Base-by-base conservation (phyloP, 2,329 filamentous ascomycete species). In the Penicillium verrucosum region DNA sequence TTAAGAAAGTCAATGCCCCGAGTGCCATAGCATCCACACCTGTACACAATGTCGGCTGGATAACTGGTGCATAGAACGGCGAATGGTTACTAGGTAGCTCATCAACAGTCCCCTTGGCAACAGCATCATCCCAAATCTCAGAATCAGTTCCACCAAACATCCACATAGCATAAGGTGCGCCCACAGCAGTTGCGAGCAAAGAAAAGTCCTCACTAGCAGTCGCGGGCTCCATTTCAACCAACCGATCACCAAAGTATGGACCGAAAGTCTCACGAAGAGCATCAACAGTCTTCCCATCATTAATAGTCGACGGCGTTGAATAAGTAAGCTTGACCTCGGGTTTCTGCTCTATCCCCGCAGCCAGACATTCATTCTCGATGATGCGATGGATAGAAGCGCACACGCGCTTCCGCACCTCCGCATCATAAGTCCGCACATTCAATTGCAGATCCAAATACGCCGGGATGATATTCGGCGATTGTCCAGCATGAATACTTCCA, bases 1-100 rank as follows among this genome's bases (percentile, higher is more conserved):
- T 32, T 36, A 73, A 57, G 32, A 73, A 71, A 0, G 70, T 79
- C 72, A 84, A 66, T 6, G 80, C 80, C n/a, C 75, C 78, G 10
- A 80, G 70, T 29, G 77, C 75, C 68, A 82, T 74, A 1, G 78
- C 81, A 70, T 83, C 78, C 7, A 80, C 69, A 0, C 78, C 84
- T 0, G 76, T 77, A 58, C 61, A 73, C 65, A 87, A 65, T 2
- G 83, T 86, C 5, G 83, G 82, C 67, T 81, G 73, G 41, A 86
- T 75, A 0, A 77, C 78, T 8, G 84, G 84, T 42, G 80, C 80
- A 71, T 86, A 87, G 58, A 76, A 77, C 0, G 81, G 78, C 60
- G 77, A 82, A 65, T 87, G 84, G 60, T 86, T 87, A 5, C 77
- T 78, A 0, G 84, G 82, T 25, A 85, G 72, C 45, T 77, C 78